These are phyloP conservation scores for Serendipita sp. DNA, from an alignment of 768 basidiomycete species.

Conservation along the genomic window DNA sequence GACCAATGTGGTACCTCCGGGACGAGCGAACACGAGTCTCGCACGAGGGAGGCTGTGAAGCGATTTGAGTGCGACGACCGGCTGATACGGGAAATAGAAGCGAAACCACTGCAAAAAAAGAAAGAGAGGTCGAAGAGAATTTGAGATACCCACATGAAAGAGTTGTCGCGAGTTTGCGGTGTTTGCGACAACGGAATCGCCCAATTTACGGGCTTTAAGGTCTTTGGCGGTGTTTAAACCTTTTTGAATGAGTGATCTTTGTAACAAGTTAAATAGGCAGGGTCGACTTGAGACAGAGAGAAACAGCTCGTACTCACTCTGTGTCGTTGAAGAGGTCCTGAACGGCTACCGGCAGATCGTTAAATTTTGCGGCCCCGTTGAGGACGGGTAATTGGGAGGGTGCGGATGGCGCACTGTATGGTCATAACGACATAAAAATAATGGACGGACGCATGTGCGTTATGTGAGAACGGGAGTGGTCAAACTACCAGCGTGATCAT, in stretches of 20 bases:
- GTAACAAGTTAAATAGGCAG: background rate
- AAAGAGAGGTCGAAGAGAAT: background rate
- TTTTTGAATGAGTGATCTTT: constrained; percentile 1
- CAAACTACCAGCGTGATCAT: background rate
- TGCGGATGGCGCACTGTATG: background rate
- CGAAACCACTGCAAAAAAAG: background rate
- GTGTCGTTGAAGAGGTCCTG: constrained; percentile 2
- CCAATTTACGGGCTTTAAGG: background rate
- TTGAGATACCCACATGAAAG: background rate
- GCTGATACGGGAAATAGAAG: too few species aligned
- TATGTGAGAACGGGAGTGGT: background rate
- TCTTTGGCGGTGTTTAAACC: constrained; percentile 1
- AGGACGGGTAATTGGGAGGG: background rate
- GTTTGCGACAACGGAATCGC: background rate
- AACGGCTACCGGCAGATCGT: background rate
- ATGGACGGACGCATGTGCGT: background rate
- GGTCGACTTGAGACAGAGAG: background rate
- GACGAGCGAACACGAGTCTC: background rate
- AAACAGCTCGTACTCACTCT: background rate
- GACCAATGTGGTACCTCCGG: background rate
- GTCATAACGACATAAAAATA: background rate
- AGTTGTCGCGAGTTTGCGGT: background rate
- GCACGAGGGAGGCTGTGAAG: background rate
- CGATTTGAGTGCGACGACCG: too few species aligned
- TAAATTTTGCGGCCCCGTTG: constrained; percentile 1